Evolutionary conservation across 768 basidiomycete species (phyloP).

Genomic region (Boletus tomentosulus): DNA sequence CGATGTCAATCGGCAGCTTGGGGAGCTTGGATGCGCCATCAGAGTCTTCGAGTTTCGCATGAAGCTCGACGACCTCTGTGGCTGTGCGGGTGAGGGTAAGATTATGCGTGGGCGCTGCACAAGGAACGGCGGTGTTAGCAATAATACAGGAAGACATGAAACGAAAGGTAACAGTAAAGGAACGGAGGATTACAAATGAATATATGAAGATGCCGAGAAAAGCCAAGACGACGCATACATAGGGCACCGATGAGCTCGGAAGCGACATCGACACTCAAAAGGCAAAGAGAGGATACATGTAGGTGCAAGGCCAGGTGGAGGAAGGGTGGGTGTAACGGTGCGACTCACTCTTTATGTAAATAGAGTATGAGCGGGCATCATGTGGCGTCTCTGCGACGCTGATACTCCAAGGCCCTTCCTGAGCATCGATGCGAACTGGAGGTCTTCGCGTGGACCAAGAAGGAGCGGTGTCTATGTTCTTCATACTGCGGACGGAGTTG

Average conservation of each 20-base stretch:
- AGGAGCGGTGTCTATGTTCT: slow-evolving; percentile 40
- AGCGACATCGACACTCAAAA: slow-evolving; percentile 22
- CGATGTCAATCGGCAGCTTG: slow-evolving; percentile 54
- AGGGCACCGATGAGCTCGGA: slow-evolving; percentile 26
- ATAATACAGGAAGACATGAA: slow-evolving; percentile 14
- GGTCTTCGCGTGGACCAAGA: slow-evolving; percentile 41
- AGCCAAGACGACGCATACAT: slow-evolving; percentile 12
- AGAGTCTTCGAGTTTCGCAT: slow-evolving; percentile 69
- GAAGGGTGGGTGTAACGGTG: slow-evolving; percentile 22
- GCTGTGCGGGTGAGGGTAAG: slow-evolving; percentile 79
- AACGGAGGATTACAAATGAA: slow-evolving; percentile 10
- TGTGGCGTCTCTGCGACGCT: slow-evolving; percentile 84
- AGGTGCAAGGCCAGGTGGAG: slow-evolving; percentile 12
- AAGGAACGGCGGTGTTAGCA: slow-evolving; percentile 29
- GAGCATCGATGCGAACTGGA: slow-evolving; percentile 61
- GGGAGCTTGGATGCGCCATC: slow-evolving; percentile 57
- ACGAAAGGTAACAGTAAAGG: slow-evolving; percentile 14
- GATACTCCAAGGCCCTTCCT: slow-evolving; percentile 84
- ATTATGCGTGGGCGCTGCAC: slow-evolving; percentile 81
- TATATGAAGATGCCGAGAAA: slow-evolving; percentile 14
- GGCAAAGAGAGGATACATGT: slow-evolving; percentile 16
- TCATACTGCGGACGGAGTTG: slow-evolving; percentile 38
- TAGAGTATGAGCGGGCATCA: slow-evolving; percentile 62
- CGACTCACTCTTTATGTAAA: slow-evolving; percentile 86
- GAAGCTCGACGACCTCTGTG: slow-evolving; percentile 76